Base-by-base conservation (phyloP, 768 basidiomycete species). In the Mrakia frigida region DNA sequence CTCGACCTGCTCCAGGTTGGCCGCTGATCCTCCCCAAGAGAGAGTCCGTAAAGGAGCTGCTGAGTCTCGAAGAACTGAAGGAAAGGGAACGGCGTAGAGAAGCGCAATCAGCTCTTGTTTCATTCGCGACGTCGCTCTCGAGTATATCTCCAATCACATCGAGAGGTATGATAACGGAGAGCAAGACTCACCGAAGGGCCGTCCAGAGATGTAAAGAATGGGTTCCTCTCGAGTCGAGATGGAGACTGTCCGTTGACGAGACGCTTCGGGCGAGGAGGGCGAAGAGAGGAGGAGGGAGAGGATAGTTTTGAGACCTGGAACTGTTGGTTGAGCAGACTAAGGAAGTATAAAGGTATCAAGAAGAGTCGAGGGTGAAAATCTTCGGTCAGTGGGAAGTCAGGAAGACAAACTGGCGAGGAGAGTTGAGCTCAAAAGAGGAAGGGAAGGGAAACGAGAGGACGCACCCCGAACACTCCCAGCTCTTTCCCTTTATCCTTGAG, bases 171-270 rank as follows among this genome's bases (percentile, higher is more conserved):
- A 91, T 98, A 94, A 59, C 95, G 87, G 37, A 98, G 85, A 5
- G 98, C 94, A 31, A 13, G 33, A 35, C 37, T 39, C 7, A 65
- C 63, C 31, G 82, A 96, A 98, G 0, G 97, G 94, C 63, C 93
- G 78, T 37, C 83, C 82, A 59, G 81, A 82, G 70, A 83, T 82
- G 72, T 72, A 81, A 13, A 80, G 25, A n/a, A 63, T 89, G 4
- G 92, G 93, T 61, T 98, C 97, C 83, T 99, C 97, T 79, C 97
- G 87, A 18, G 96, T 97, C 39, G 92, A 97, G 83, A 98, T 93
- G 94, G 94, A 99, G 39, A 96, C 90, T 1, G 70, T 70, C 46
- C 18, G 70, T 70, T 63, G 68, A 65, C 67, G 60, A 13, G 82
- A 79, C 59, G 65, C 65, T n/a, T 68, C 82, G 81, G 78, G 82